Base-by-base conservation (phyloP, 306 rosid species). In the Canavalia gladiata region DNA sequence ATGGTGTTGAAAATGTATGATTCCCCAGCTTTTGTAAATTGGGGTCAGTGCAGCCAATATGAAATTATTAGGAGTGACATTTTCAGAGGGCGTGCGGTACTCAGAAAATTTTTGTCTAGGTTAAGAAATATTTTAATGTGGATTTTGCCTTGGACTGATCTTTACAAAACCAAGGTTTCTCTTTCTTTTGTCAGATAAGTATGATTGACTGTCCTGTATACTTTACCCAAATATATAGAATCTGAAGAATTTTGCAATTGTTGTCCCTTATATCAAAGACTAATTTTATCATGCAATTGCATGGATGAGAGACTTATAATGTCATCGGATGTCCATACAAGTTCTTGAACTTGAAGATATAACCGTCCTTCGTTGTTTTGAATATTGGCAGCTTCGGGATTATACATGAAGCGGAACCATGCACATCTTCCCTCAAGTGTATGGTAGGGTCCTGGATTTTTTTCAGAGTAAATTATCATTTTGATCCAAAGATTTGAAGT, bases 1-100 rank as follows among this genome's bases (percentile, higher is more conserved):
- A 91, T 84, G 90, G 91, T 4, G 31, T 83, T 2, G 92, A 93
- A 63, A 89, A 82, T 66, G 97, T 93, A 39, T 93, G 84, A 86
- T 77, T 83, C 75, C 88, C 54, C 56, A 35, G 80, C n/a, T 65
- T 68, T 47, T 66, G 78, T 57, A 66, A 64, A 64, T 70, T 75
- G n/a, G 50, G 57, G 58, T 72, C 12, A 33, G 66, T 45, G 75
- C 55, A 66, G 56, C 78, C 65, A 54, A 55, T 45, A 49, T 37
- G 72, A 58, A 13, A 35, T 28, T 64, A 59, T 79, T 49, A 50
- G 60, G 13, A 35, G n/a, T 68, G 47, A 60, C 66, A 74, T 29
- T 66, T 63, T 52, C 37, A 33, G 77, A 82, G 84, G 62, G 75
- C 76, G 72, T 83, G 70, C 59, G 68, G 80, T 74, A 6, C 13